These are phyloP conservation scores for Fusarium chaquense DNA, from an alignment of 2,329 filamentous ascomycete genomes.

Conservation along the genomic window DNA sequence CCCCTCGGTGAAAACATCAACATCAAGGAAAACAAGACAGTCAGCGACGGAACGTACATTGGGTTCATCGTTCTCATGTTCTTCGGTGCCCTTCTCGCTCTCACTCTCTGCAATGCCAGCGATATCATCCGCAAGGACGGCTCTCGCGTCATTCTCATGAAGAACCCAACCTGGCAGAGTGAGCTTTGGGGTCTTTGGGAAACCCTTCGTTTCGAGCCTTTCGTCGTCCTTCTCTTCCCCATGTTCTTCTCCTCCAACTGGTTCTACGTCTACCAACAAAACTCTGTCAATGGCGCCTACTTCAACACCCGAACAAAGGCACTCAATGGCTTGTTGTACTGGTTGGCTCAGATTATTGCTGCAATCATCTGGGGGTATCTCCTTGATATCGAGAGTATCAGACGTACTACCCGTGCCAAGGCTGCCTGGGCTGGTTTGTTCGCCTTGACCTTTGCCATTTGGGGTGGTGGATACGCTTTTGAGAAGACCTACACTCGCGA, in stretches of 20 bases:
- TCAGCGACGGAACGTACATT: constrained; percentile 85
- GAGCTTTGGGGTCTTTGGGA: constrained; percentile 82
- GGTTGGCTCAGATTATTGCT: constrained; percentile 80
- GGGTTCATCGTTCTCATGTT: constrained; percentile 89
- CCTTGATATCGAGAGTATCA: constrained; percentile 71
- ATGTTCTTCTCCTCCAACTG: constrained; percentile 87
- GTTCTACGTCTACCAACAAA: constrained; percentile 86
- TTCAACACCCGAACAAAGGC: constrained; percentile 81
- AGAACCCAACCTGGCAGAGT: constrained; percentile 87
- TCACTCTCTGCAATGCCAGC: constrained; percentile 77
- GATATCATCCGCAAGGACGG: constrained; percentile 82
- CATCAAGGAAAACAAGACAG: constrained; percentile 54
- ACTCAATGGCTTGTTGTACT: constrained; percentile 79
- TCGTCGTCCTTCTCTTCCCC: constrained; percentile 77
- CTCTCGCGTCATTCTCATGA: constrained; percentile 85
- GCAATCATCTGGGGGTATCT: constrained; percentile 78
- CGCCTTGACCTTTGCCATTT: constrained; percentile 78
- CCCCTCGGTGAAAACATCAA: constrained; percentile 50
- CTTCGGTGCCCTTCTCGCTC: constrained; percentile 75
- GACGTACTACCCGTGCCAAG: constrained; percentile 77
- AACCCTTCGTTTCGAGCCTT: constrained; percentile 76
- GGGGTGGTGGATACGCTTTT: constrained; percentile 86
- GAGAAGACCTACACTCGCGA: constrained; percentile 58
- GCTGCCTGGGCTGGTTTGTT: constrained; percentile 71
- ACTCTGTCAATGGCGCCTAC: constrained; percentile 75